Percentiles rank a stretch among this genome's conserved stretches.
These are phyloP conservation scores for Candida dajiaensis DNA, from an alignment of 805 yeast species.

Conservation along the genomic window DNA sequence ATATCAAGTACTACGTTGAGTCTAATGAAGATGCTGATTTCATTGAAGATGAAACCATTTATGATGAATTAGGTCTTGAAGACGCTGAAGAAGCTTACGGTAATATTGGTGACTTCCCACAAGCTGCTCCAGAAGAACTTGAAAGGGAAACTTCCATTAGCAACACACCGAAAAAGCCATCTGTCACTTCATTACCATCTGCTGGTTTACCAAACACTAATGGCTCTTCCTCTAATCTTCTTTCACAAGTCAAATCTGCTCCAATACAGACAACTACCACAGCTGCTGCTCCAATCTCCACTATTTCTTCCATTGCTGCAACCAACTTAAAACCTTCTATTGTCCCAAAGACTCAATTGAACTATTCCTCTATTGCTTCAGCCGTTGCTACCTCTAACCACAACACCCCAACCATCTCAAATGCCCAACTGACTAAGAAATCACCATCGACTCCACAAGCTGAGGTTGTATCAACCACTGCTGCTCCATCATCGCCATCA, in stretches of 20 bases:
- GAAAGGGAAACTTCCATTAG: constrained; percentile 5
- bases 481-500: constrained; percentile 9
- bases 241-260: constrained; percentile 1
- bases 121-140: constrained; percentile 7
- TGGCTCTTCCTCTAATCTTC: constrained; percentile 1
- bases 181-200: constrained; percentile 11
- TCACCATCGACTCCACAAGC: background rate
- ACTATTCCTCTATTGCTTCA: constrained; percentile 44
- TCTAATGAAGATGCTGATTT: constrained; percentile 90
- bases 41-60: constrained; percentile 88
- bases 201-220: constrained; percentile 3
- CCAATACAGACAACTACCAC: background rate
- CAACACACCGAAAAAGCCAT: constrained; percentile 33
- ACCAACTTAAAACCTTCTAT: constrained; percentile 45
- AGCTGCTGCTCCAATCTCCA: background rate
- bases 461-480: constrained; percentile 1
- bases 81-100: constrained; percentile 50
- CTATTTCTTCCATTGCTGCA: constrained; percentile 12
- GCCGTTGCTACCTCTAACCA: constrained; percentile 16
- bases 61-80: constrained; percentile 76
- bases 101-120: constrained; percentile 37
- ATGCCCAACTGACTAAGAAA: constrained; percentile 11
- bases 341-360: constrained; percentile 48
- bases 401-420: constrained; percentile 16
- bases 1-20: constrained; percentile 88